These are phyloP conservation scores for Rhizopogon vinicolor DNA, from an alignment of 768 basidiomycete species.

Conservation along the genomic window DNA sequence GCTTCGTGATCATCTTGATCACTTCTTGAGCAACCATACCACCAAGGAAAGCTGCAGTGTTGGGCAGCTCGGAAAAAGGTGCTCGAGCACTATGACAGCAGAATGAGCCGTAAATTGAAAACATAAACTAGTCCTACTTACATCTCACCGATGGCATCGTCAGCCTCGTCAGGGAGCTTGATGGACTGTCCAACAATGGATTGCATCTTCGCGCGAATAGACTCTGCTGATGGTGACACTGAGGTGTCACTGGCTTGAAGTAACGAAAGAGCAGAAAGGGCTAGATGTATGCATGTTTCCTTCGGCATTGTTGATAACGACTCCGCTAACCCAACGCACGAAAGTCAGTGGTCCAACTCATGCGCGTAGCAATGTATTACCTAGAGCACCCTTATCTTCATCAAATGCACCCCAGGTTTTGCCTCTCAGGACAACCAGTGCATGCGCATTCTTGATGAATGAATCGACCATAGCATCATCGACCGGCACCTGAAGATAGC, in stretches of 20 bases:
- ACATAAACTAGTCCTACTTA: conserved; percentile 34
- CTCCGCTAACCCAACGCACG: not conserved
- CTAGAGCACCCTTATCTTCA: conserved; percentile 40
- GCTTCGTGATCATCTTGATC: conserved; percentile 95
- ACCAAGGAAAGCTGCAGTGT: conserved; percentile 89
- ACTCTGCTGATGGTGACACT: conserved; percentile 41
- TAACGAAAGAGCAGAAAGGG: conserved; percentile 56
- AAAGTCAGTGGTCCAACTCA: not conserved
- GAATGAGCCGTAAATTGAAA: conserved; percentile 1
- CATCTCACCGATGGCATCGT: conserved; percentile 73
- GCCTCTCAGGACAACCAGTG: conserved; percentile 60
- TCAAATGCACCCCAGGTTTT: conserved; percentile 57
- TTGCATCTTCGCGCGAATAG: conserved; percentile 47
- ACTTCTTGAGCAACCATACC: conserved; percentile 94
- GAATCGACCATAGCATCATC: conserved; percentile 55
- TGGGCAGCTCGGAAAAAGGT: conserved; percentile 84
- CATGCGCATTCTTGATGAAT: conserved; percentile 82
- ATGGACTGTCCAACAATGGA: conserved; percentile 44
- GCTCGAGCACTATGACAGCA: conserved; percentile 55
- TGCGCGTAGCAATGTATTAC: conserved; percentile 28
- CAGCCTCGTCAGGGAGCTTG: conserved; percentile 51
- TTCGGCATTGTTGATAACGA: conserved; percentile 41
- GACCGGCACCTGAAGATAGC: conserved; percentile 40
- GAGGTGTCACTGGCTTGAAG: conserved; percentile 23
- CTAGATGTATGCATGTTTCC: conserved; percentile 65